Base-by-base conservation (phyloP, 1,284 basidiomycete species). In the Ceratobasidium papillatum region DNA sequence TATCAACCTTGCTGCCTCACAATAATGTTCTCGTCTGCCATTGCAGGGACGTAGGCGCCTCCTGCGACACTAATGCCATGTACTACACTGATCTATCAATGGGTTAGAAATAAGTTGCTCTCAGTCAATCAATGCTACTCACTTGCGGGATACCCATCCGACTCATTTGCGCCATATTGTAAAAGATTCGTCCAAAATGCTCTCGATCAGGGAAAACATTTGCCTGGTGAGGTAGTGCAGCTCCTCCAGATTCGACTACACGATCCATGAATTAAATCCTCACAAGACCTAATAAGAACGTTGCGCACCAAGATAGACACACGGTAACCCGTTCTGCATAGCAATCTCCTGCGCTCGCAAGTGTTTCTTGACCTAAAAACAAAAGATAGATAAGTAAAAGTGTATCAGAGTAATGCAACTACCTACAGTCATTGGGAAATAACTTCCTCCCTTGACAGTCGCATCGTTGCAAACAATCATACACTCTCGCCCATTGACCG, bases 1-100 rank as follows among this genome's bases (percentile, higher is more conserved):
- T 25, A 27, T 3, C 56, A 25, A 61, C 68, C 96, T 84, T 98
- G 95, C 76, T 96, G 93, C 75, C 90, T 89, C 59, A 98, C 96
- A 77, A 98, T 98, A 80, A 98, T 91, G 77, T 95, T 98, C 82
- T 96, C 93, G 80, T 98, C 96, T 0, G 95, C 94, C 94, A 98
- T 97, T 1, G 96, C 95, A 36, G 96, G 96, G 56, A 98, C 94
- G 82, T 98, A 98, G 14, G 94, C 94, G 73, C 94, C 94, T 47
- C 86, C 86, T 1, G 96, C 96, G 22, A 98, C 95, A 58, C 92
- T 94, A 80, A 98, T 98, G 22, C 96, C 96, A 80, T 98, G 96
- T 2, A 98, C 95, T 22, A 96, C 90, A 34, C 94, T 92, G 79
- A 98, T 92, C 82, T 98, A 95, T 7, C 30, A 8, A 3, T 0